Conservation (phyloP, 108 stramenopile genomes). For the Pseudonitzschia pungens region DNA sequence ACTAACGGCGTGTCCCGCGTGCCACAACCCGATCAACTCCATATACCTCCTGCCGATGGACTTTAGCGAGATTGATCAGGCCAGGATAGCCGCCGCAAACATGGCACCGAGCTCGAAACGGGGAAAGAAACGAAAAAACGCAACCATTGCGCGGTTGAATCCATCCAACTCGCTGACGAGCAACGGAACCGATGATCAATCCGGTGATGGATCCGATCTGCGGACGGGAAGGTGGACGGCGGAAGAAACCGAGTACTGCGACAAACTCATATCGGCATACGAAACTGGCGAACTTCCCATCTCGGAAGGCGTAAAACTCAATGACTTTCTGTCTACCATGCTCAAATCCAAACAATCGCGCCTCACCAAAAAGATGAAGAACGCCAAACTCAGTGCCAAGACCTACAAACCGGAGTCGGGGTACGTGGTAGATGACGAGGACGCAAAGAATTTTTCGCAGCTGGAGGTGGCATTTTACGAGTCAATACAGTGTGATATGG, state of each 20-base stretch:
- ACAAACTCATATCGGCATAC: slow-evolving; percentile 71
- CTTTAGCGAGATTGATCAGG: slow-evolving; percentile 56
- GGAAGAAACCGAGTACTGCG: slow-evolving; percentile 75
- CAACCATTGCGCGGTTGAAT: slow-evolving; percentile 54
- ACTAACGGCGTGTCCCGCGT: slow-evolving; percentile 35
- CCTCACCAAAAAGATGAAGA: slow-evolving; percentile 92
- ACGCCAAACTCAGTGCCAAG: slow-evolving; percentile 76
- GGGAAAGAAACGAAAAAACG: slow-evolving; percentile 58
- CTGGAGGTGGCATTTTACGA: slow-evolving; percentile 63
- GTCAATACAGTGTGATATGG: slow-evolving; percentile 60
- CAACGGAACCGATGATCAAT: slow-evolving; percentile 21
- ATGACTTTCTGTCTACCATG: slow-evolving; percentile 83
- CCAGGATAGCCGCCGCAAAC: slow-evolving; percentile 44
- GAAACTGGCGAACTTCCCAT: slow-evolving; percentile 69
- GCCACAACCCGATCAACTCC: slow-evolving; percentile 18
- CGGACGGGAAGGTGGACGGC: slow-evolving; percentile 85
- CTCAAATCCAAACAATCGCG: slow-evolving; percentile 88
- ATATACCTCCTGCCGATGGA: slow-evolving; percentile 49
- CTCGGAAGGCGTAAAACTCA: slow-evolving; percentile 73
- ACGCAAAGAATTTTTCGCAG: slow-evolving; percentile 59
- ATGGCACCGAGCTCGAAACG: slow-evolving; percentile 44
- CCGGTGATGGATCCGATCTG: slow-evolving; percentile 33
- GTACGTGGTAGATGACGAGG: slow-evolving; percentile 36
- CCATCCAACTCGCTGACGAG: slow-evolving; percentile 27
- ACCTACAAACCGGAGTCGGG: slow-evolving; percentile 45